Evolutionary conservation across 2,329 filamentous ascomycete species (phyloP), one percentile per base, ranked within the genome.

Genomic region (Phialophora tarda): DNA sequence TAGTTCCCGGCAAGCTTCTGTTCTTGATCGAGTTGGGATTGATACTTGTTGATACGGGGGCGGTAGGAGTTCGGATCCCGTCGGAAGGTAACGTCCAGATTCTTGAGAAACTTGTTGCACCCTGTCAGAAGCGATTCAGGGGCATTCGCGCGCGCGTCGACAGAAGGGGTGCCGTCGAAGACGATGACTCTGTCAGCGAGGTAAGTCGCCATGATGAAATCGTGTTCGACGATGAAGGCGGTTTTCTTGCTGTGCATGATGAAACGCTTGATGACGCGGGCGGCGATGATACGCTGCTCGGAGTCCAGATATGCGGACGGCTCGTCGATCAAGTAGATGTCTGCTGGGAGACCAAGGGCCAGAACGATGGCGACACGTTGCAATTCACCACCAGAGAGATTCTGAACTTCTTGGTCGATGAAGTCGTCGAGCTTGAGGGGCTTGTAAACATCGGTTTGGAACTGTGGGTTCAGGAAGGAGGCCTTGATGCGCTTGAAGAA

Each of bases 221-320:
- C 95, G 90, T 99, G 95, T 88, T 99, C 95, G 78, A 99, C 94
- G 73, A 99, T 89, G 79, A 99, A 99, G 59, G 95, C 95, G 0
- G 95, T 99, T 88, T 98, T 98, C 89, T 98, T 98, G 75, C 93
- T 89, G 84, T 99, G 94, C 95, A 99, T 99, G 81, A 99, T 99
- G 86, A 96, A 99, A 73, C 95, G 91, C 86, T 99, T 99, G 84
- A 99, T 99, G 78, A 99, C 96, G 77, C 93, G 91, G 54, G 94
- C 91, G 69, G 93, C 94, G 74, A 99, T 89, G 77, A 99, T 97
- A 91, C 95, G 94, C 83, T 99, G 95, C 83, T 99, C 95, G 58
- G 95, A 98, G 80, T 99, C 95, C 66, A 99, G 91, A 81, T 99
- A 99, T 69, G 93, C 93, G 73, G 91, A 95, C 55, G 95, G 95